Evolutionary conservation across 2,329 filamentous ascomycete genomes (phyloP).

Genomic region (Clathrospora elynae): DNA sequence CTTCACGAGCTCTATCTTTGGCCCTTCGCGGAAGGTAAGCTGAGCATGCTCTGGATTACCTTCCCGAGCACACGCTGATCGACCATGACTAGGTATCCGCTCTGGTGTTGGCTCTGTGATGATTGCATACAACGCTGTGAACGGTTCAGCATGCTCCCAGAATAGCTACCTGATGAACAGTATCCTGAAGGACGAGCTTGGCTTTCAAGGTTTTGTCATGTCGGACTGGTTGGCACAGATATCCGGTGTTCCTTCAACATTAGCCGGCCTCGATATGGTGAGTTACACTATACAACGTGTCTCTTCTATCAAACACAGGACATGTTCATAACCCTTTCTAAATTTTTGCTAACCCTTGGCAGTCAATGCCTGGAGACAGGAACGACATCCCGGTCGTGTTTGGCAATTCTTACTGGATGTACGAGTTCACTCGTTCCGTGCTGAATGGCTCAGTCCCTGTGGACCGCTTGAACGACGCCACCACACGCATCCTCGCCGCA

Average conservation of each 20-base stretch:
- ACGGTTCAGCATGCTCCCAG: constrained; percentile 64
- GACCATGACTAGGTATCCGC: constrained; percentile 56
- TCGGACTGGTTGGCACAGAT: constrained; percentile 87
- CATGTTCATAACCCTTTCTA: background rate
- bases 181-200: constrained; percentile 83
- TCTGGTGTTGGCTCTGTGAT: constrained; percentile 81
- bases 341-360: no score
- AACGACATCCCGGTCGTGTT: constrained; percentile 51
- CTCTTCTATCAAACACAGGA: background rate
- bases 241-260: constrained; percentile 75
- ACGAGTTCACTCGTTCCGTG: constrained; percentile 73
- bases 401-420: constrained; percentile 67
- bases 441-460: constrained; percentile 84
- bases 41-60: background rate
- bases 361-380: constrained; percentile 74
- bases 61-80: background rate
- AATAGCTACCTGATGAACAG: constrained; percentile 83
- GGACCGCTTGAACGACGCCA: constrained; percentile 85
- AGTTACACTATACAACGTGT: no score
- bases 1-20: constrained; percentile 81
- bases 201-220: constrained; percentile 74
- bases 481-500: constrained; percentile 79
- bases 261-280: constrained; percentile 87
- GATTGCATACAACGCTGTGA: constrained; percentile 72
- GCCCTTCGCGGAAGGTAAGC: constrained; percentile 74